Evolutionary conservation across 2,329 filamentous ascomycete genomes (phyloP).

Genomic region (Neophaeococcomyces aloes): DNA sequence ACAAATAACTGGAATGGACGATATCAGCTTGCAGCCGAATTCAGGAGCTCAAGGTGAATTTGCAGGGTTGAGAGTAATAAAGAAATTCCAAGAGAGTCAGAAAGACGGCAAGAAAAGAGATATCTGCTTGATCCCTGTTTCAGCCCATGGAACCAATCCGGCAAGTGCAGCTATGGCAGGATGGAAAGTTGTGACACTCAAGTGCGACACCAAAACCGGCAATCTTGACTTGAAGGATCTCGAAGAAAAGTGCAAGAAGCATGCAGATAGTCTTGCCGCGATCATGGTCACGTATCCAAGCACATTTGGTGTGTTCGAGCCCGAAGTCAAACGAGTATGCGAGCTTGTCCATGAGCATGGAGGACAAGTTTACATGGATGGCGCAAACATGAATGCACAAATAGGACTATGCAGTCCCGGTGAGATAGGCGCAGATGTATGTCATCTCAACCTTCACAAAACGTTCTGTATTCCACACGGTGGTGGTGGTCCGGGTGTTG

Average conservation of each 20-base stretch:
- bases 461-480: constrained; percentile 98
- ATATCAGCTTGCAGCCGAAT: constrained; percentile 86
- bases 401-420: constrained; percentile 91
- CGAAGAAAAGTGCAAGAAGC: constrained; percentile 76
- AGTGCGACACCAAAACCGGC: constrained; percentile 76
- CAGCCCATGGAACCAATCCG: constrained; percentile 91
- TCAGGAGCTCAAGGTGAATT: constrained; percentile 95
- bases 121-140: constrained; percentile 88
- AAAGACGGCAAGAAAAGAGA: constrained; percentile 60
- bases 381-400: constrained; percentile 97
- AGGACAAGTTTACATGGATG: constrained; percentile 96
- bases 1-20: constrained; percentile 79
- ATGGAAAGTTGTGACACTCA: constrained; percentile 86
- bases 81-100: constrained; percentile 65
- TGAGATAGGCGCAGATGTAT: constrained; percentile 91
- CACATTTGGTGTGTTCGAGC: constrained; percentile 92
- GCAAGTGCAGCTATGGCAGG: constrained; percentile 92
- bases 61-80: constrained; percentile 76
- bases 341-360: constrained; percentile 76
- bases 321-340: constrained; percentile 73
- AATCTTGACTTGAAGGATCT: constrained; percentile 84
- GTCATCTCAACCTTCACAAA: constrained; percentile 96
- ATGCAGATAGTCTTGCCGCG: constrained; percentile 73
- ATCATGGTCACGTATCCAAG: constrained; percentile 97
- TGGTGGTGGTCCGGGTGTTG: constrained; percentile 84